Base-by-base conservation (phyloP, 805 yeast species). In the Cyberlindnera bimundalis region DNA sequence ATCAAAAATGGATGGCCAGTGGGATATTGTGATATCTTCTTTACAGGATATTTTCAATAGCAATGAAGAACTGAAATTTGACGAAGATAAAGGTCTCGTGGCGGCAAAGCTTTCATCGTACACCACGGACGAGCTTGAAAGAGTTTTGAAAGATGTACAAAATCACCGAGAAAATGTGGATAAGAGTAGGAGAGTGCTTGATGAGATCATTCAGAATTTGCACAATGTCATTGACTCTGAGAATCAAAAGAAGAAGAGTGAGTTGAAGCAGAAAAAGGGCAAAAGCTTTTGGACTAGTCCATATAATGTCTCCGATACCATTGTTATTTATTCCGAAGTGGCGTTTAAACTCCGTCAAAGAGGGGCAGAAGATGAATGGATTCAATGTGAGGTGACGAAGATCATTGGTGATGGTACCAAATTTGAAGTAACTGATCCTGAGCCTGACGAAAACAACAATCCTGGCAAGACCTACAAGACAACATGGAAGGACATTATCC, bases 401-500 rank as follows among this genome's bases (percentile, higher is more conserved):
- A 79, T 91, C 3, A 63, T 79, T n/a, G 77, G 78, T 1, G 96
- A 87, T 50, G 91, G 93, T 1, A 66, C 69, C 2, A 65, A 58
- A 56, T 89, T 82, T 59, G 98, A 93, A 62, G 90, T 93, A n/a
- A 78, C 87, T 52, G 99, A 93, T 61, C 96, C 98, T 0, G 99
- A 93, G 56, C 98, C 99, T 0, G 99, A 93, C 56, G 98, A 91
- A 55, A 75, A 80, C 51, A 86, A 84, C 47, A 87, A 90, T 42
- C 84, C 90, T 4, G 96, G 96, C 2, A 91, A 83, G 53, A 70
- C 84, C 1, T 93, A 82, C 65, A 84, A 81, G 53, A 89, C 96
- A 9, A 81, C 76, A 16, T 79, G 85, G 73, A 83, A 82, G 55
- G 98, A 93, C 50, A 64, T 87, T 3, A 71, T 87, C 17, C 65